Evolutionary conservation across 225 moss, liverwort and hornwort genomes (phyloP).

Genomic region (Bryoerythrophyllum caledonicum): DNA sequence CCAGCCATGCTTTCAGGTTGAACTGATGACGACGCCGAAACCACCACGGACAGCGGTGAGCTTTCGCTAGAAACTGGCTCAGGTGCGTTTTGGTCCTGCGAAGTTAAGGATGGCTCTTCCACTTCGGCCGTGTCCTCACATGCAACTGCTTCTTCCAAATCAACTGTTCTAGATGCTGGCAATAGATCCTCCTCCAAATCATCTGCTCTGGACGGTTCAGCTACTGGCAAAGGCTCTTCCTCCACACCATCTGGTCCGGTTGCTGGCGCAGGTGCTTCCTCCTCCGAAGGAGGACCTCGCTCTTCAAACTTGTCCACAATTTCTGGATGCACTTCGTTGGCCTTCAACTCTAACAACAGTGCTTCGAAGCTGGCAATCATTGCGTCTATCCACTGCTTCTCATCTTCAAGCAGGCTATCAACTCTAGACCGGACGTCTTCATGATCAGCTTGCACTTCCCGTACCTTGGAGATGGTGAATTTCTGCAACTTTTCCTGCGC

Average conservation of each 20-base stretch:
- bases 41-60: constrained; percentile 26
- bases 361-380: constrained; percentile 39
- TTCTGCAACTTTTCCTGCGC: constrained; percentile 45
- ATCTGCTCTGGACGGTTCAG: constrained; percentile 18
- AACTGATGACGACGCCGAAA: constrained; percentile 18
- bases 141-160: constrained; percentile 25
- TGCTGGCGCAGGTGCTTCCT: constrained; percentile 23
- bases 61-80: constrained; percentile 23
- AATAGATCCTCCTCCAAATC: constrained; percentile 3
- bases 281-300: constrained; percentile 32
- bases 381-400: constrained; percentile 48
- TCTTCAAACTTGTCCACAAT: constrained; percentile 64
- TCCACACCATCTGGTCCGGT: constrained; percentile 20
- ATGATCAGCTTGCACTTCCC: constrained; percentile 47
- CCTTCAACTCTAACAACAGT: constrained; percentile 34
- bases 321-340: constrained; percentile 42
- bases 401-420: constrained; percentile 43
- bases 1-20: constrained; percentile 33
- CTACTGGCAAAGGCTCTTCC: constrained; percentile 20
- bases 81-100: constrained; percentile 20
- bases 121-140: constrained; percentile 21
- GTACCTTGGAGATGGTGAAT: constrained; percentile 34
- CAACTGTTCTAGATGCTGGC: constrained; percentile 20
- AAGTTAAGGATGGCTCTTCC: constrained; percentile 20
- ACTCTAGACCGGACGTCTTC: constrained; percentile 38